phyloP scores from a whole-genome alignment of 495 filamentous ascomycete genomes.

The Entonaema liquescens region DNA sequence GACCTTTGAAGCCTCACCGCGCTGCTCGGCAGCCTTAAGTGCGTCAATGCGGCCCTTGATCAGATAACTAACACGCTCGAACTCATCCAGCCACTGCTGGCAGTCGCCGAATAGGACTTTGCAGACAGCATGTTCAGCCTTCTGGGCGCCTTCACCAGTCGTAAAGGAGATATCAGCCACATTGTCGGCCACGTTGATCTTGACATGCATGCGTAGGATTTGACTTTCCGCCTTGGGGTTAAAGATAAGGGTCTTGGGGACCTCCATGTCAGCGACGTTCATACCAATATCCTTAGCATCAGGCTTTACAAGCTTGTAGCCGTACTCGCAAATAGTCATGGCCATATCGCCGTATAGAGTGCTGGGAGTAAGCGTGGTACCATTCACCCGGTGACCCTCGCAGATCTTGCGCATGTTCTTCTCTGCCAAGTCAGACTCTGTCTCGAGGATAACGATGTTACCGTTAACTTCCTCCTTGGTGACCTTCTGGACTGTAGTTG shows the following conservation, averaged over 20 bases:
- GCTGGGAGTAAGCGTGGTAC: slow-evolving; percentile 59
- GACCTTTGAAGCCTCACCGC: slow-evolving; percentile 65
- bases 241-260: slow-evolving; percentile 76
- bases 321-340: slow-evolving; percentile 74
- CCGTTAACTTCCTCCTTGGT: slow-evolving; percentile 64
- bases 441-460: slow-evolving; percentile 63
- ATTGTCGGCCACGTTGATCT: slow-evolving; percentile 51
- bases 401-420: slow-evolving; percentile 68
- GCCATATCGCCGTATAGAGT: slow-evolving; percentile 82
- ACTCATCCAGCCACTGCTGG: slow-evolving; percentile 61
- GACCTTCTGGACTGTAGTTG: slow-evolving; percentile 61
- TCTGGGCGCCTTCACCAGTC: slow-evolving; percentile 54
- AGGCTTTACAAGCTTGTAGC: slow-evolving; percentile 66
- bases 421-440: slow-evolving; percentile 72
- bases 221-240: slow-evolving; percentile 62
- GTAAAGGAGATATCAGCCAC: slow-evolving; percentile 51
- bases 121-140: slow-evolving; percentile 61
- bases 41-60: slow-evolving; percentile 62
- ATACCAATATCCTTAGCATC: slow-evolving; percentile 62
- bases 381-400: slow-evolving; percentile 78
- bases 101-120: slow-evolving; percentile 57
- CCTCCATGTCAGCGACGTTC: slow-evolving; percentile 70
- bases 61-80: slow-evolving; percentile 64
- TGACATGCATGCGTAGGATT: slow-evolving; percentile 55
- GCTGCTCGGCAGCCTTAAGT: slow-evolving; percentile 60